Base-by-base conservation (phyloP, 164 flowering plant species). In the Vitis vinifera region DNA sequence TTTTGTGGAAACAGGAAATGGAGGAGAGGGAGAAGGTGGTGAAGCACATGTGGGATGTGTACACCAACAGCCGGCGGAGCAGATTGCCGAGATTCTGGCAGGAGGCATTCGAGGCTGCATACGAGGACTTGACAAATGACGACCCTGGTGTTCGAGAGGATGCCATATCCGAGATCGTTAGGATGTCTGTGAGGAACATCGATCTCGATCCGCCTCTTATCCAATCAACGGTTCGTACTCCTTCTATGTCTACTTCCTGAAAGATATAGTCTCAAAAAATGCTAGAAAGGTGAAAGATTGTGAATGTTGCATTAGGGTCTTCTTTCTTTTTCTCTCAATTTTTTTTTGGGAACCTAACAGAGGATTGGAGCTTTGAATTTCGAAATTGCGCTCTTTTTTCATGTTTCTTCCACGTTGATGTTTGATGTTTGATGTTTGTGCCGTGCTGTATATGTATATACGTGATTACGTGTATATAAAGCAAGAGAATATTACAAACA, bases 21-120 rank as follows among this genome's bases (percentile, higher is more conserved):
- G 99, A 93, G 88, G 98, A 96, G 84, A 89, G 99, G 75, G 98
- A 93, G 87, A 92, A 89, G 72, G 86, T 92, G 75, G 99, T 96
- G 89, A 87, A 77, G 81, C 94, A 92, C 64, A 96, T 96, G 99
- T 93, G 98, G 99, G 97, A 96, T 76, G 91, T 92, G 71, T 93
- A 96, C 75, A 92, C 96, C 0, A 87, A 88, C 52, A 83, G 84
- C 71, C 83, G 86, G 29, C 81, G 96, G 86, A 84, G 89, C 76
- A 79, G 86, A 61, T 73, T 96, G 69, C 91, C 91, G 10, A 67
- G 87, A 31, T 96, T 96, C 73, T 96, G 99, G 99, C 94, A 85
- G 72, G 90, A 89, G 74, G 97, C 99, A 0, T 96, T 96, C 57
- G 95, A 84, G 81, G 97, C 99, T 11, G 98, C 97, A 1, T 96